Evolutionary conservation across 2,329 filamentous ascomycete genomes (phyloP), one percentile per base, ranked within the genome.

Genomic region (Diplodia intermedia): DNA sequence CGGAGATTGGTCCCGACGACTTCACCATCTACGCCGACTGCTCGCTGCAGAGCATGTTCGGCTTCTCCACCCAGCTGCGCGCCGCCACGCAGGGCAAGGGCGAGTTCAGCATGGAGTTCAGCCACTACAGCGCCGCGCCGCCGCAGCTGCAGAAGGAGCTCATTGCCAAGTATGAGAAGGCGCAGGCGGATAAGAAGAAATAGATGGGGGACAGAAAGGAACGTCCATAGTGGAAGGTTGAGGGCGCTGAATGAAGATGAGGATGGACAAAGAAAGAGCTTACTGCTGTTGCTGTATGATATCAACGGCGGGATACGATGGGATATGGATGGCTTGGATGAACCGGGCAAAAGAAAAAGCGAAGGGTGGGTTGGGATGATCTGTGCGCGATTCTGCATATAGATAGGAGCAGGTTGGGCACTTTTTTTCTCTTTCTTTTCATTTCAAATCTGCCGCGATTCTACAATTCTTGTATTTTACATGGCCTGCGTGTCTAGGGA

Each of bases 21-120:
- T 98, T 99, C 76, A 97, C 92, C 6, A 86, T 98, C 69, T 88
- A 90, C 67, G 94, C 93, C 31, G 95, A 98, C 82, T 97, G 93
- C 84, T 94, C 90, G 78, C 82, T 99, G 78, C 97, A 98, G 79
- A 89, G 90, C 79, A 99, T 99, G 95, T 99, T 99, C 79, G 95
- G 95, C 71, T 98, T 99, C 83, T 94, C 90, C 75, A 92, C 90
- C 52, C 92, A 97, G 81, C 82, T 99, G 72, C 88, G 95, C 74
- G 95, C 95, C 15, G 92, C 94, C 26, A 98, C 94, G 2, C 95
- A 99, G 83, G 95, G 95, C 70, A 99, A 99, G 86, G 95, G 95
- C 75, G 95, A 99, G 83, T 99, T 97, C 78, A 91, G 88, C 75
- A 98, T 99, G 95, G 95, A 99, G 82, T 99, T 99, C 77, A 95